A percentile compares a stretch with the other conserved stretches of the same genome.
These are phyloP conservation scores for Colletotrichum abscissum DNA, from an alignment of 2,329 filamentous ascomycete species.

Conservation along the genomic window DNA sequence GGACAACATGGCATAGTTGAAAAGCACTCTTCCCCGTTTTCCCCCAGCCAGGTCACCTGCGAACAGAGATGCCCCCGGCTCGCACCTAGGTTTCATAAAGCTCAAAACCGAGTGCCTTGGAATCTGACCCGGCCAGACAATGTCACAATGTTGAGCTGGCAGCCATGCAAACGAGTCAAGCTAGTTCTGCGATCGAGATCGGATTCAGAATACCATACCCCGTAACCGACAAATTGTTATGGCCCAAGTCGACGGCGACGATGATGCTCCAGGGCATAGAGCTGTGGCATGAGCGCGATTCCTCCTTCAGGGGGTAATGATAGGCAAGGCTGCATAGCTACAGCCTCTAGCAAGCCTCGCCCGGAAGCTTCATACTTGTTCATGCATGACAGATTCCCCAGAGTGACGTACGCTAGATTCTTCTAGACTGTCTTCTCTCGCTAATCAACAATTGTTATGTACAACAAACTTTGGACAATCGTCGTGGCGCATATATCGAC, in stretches of 20 bases:
- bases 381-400: background rate
- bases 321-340: background rate
- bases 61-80: slow-evolving; percentile 3
- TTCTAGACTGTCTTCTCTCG: background rate
- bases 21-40: background rate
- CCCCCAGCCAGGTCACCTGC: background rate
- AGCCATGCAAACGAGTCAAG: slow-evolving; percentile 18
- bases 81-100: background rate
- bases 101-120: background rate
- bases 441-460: background rate
- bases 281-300: background rate
- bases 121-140: background rate
- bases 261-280: background rate
- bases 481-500: background rate
- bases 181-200: slow-evolving; percentile 11
- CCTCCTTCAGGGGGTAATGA: background rate
- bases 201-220: background rate
- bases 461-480: background rate
- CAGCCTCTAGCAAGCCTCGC: background rate
- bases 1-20: slow-evolving; percentile 2
- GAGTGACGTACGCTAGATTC: background rate
- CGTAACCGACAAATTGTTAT: background rate
- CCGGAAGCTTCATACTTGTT: background rate
- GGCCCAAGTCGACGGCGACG: background rate
- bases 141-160: slow-evolving; percentile 21